Conservation (phyloP, 495 filamentous ascomycete species). For the Emericellopsis terricola region DNA sequence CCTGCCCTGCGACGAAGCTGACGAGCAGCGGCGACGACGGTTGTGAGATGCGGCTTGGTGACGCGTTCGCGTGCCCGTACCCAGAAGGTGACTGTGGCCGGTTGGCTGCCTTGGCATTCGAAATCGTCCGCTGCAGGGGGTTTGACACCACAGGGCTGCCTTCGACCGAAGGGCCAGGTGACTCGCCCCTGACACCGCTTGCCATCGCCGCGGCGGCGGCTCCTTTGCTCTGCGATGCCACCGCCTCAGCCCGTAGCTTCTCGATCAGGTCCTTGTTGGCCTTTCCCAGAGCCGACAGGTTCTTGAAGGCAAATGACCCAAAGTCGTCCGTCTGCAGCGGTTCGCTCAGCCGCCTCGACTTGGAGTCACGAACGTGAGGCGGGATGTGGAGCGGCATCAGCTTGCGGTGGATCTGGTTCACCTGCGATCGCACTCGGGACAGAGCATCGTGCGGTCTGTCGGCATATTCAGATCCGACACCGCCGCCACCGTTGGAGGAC, state of each 20-base stretch:
- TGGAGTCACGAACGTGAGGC: conserved; percentile 79
- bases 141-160: conserved; percentile 66
- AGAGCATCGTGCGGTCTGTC: conserved; percentile 91
- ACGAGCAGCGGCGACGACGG: conserved; percentile 89
- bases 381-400: conserved; percentile 93
- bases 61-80: conserved; percentile 60
- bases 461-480: conserved; percentile 50
- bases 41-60: conserved; percentile 73
- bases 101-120: conserved; percentile 52
- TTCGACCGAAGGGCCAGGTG: conserved; percentile 49
- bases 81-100: conserved; percentile 75
- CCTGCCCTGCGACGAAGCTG: conserved; percentile 67
- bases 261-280: conserved; percentile 98
- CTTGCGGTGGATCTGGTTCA: conserved; percentile 61
- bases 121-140: conserved; percentile 68
- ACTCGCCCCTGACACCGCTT: no score
- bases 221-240: conserved; percentile 43
- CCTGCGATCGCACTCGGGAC: conserved; percentile 72
- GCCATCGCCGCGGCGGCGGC: conserved; percentile 12
- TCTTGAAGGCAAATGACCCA: conserved; percentile 92
- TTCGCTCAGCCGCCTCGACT: conserved; percentile 78
- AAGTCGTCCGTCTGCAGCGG: conserved; percentile 82
- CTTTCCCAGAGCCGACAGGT: conserved; percentile 88
- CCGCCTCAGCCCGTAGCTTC: conserved; percentile 75
- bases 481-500: conserved; percentile 37